These are phyloP conservation scores for Teunomyces kruisii DNA, from an alignment of 805 yeast genomes.

Conservation along the genomic window DNA sequence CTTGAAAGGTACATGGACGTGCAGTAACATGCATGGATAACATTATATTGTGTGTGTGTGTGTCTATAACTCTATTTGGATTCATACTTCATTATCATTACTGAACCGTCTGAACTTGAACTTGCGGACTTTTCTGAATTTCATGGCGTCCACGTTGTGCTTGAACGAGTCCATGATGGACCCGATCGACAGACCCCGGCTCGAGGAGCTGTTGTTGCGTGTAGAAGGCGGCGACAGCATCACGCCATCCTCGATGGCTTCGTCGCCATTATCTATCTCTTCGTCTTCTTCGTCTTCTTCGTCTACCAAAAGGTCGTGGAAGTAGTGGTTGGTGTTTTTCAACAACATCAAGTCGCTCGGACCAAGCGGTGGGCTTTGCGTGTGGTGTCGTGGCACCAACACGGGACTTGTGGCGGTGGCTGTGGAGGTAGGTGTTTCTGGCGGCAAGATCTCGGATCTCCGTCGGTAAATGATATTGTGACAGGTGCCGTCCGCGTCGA, in stretches of 20 bases:
- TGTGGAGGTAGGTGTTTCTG: slow-evolving; percentile 10
- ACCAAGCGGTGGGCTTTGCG: not conserved
- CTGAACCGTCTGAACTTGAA: slow-evolving; percentile 31
- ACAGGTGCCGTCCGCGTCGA: not conserved
- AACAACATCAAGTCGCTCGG: not conserved
- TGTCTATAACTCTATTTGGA: not conserved
- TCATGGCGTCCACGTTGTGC: slow-evolving; percentile 22
- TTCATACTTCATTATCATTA: slow-evolving; percentile 14
- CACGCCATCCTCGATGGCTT: not conserved
- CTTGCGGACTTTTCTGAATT: slow-evolving; percentile 28
- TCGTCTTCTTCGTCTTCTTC: not conserved
- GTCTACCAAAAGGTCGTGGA: not conserved
- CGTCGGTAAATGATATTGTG: slow-evolving; percentile 12
- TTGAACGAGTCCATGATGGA: slow-evolving; percentile 29
- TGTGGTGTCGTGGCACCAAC: not conserved
- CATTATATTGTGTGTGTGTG: not conserved
- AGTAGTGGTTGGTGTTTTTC: slow-evolving; percentile 2
- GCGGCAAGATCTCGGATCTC: slow-evolving; percentile 20
- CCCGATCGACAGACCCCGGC: slow-evolving; percentile 34
- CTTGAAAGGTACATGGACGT: no score
- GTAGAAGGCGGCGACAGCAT: slow-evolving; percentile 2
- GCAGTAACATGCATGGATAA: not conserved
- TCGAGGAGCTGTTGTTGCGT: slow-evolving; percentile 7
- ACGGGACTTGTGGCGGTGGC: not conserved
- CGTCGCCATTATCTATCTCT: not conserved